Evolutionary conservation across 495 filamentous ascomycete species (phyloP).

Genomic region (Penicillium egyptiacum): DNA sequence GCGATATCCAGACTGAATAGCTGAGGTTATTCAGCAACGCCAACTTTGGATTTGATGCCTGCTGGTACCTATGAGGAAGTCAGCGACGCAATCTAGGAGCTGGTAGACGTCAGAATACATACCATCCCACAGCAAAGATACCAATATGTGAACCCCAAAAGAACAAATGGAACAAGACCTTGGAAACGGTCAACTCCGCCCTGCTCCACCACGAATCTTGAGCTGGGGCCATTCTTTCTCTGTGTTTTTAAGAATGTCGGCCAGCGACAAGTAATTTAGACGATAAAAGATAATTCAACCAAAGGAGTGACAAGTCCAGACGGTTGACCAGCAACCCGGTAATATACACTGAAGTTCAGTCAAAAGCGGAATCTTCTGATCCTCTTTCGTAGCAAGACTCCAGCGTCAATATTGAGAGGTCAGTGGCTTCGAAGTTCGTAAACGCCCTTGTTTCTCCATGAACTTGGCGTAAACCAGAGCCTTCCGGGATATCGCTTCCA

Average conservation of each 20-base stretch:
- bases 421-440: conserved; percentile 1
- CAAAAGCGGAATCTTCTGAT: conserved; percentile 1
- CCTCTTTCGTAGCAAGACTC: not conserved
- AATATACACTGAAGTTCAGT: not conserved
- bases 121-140: conserved; percentile 90
- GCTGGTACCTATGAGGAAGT: conserved; percentile 64
- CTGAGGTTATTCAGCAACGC: conserved; percentile 75
- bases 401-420: not conserved
- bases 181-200: conserved; percentile 63
- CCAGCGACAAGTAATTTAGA: conserved; percentile 22
- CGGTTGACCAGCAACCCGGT: conserved; percentile 33
- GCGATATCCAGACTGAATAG: conserved; percentile 93
- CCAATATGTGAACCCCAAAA: conserved; percentile 84
- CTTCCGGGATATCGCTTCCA: not conserved
- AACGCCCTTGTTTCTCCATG: conserved; percentile 24
- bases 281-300: conserved; percentile 5
- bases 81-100: conserved; percentile 24
- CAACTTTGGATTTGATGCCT: conserved; percentile 63
- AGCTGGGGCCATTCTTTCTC: conserved; percentile 17
- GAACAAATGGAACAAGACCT: conserved; percentile 76
- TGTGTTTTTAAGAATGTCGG: conserved; percentile 13
- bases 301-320: conserved; percentile 27
- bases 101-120: conserved; percentile 18
- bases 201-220: conserved; percentile 30
- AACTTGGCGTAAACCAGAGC: conserved; percentile 12